Percentiles rank a stretch among this genome's conserved stretches.
Evolutionary conservation across 2,329 filamentous ascomycete genomes (phyloP).

Genomic region (Clarireedia hainanense): DNA sequence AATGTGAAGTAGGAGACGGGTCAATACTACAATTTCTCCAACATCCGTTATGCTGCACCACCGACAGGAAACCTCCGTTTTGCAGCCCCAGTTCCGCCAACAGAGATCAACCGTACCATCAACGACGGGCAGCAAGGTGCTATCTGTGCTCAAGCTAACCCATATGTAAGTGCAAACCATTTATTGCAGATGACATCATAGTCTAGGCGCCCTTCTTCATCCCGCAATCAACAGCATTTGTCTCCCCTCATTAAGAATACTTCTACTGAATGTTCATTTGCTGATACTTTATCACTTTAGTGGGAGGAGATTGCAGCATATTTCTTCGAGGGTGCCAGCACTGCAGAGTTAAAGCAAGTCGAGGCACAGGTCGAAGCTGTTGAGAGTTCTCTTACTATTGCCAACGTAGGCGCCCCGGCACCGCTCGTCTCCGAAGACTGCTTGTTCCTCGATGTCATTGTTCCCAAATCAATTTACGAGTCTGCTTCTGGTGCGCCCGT

Average conservation of each 20-base stretch:
- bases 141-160: slow-evolving; percentile 18
- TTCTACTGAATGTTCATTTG: neutral
- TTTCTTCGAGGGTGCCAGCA: neutral
- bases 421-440: slow-evolving; percentile 35
- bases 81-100: slow-evolving; percentile 32
- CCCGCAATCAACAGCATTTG: neutral
- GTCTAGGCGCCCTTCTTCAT: too few relatives aligned
- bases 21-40: slow-evolving; percentile 33
- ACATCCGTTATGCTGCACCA: slow-evolving; percentile 39
- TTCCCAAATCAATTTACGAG: slow-evolving; percentile 34
- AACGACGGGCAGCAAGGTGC: slow-evolving; percentile 18
- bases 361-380: neutral
- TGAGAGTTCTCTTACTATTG: slow-evolving; percentile 3
- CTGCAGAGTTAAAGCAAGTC: slow-evolving; percentile 1
- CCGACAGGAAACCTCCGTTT: slow-evolving; percentile 37
- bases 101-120: slow-evolving; percentile 27
- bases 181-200: neutral
- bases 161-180: slow-evolving; percentile 5
- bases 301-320: slow-evolving; percentile 3
- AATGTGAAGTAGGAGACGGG: slow-evolving; percentile 22
- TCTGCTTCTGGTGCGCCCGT: slow-evolving; percentile 5
- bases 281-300: neutral
- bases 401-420: neutral
- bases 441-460: slow-evolving; percentile 39
- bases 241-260: neutral